Evolutionary conservation across 805 yeast genomes (phyloP), one percentile per base, ranked within the genome.

Genomic region (Yarrowia alimentaria): DNA sequence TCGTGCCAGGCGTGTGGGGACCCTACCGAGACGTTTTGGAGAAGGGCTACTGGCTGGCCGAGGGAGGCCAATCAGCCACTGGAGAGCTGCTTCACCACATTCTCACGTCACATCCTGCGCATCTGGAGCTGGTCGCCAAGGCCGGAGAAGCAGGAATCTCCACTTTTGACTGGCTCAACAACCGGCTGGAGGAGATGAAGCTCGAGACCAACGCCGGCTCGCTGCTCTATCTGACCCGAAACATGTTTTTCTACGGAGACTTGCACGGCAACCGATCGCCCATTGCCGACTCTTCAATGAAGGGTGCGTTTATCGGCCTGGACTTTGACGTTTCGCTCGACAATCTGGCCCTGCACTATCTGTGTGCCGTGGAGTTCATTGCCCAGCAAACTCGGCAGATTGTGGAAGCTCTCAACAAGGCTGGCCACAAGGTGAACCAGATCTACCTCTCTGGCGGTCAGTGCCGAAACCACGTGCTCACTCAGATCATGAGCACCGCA

Each of bases 61-160:
- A 93, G 69, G 99, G 99, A 63, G 99, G 99, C n/a, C 99, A 93
- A 67, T 83, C 94, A 12, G 85, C 96, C 64, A 93, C 99, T 2
- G 99, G 99, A 59, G 96, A 94, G 22, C 75, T 93, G 30, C 74
- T 93, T 56, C 91, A 93, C 2, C 95, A 87, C 66, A 91, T 91
- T 12, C 68, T 93, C 55, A 75, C 86, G 10, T 83, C 86, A 8
- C 98, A 93, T 64, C 96, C 97, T 0, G 95, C 98, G 0, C 80
- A 81, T 58, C 71, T 79, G 2, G 88, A 86, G 61, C 74, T 91
- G 50, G 76, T 79, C 11, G 76, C 74, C 54, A 68, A 78, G 26
- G 80, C 96, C 0, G 85, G 79, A 57, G 78, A 81, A 16, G 38
- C 47, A 18, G 79, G 79, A 50, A 69, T 81, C 25, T 83, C 91